A percentile compares a stretch with the other conserved stretches of the same genome.
These are phyloP conservation scores for Trichomonas gallinae DNA, from an alignment of 208 protist genomes.

Conservation along the genomic window DNA sequence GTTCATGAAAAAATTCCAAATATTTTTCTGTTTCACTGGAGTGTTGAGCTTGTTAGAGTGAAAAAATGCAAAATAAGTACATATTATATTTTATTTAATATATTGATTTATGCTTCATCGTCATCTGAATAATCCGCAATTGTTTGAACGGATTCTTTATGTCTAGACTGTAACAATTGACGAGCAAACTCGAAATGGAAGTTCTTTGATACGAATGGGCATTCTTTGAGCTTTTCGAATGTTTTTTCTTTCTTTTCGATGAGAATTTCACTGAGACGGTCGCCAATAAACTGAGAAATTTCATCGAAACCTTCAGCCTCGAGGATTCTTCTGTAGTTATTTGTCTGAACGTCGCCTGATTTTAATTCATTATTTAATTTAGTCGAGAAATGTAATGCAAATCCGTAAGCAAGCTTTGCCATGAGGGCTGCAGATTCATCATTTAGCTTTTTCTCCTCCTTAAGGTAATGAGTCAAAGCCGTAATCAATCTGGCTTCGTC, in stretches of 20 bases:
- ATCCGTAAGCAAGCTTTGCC: background rate
- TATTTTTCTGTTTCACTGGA: too few species aligned
- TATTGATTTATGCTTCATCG: background rate
- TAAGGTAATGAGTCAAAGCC: background rate
- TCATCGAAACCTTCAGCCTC: background rate
- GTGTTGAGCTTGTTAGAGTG: too few species aligned
- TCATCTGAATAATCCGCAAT: background rate
- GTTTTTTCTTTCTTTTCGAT: background rate
- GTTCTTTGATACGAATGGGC: background rate
- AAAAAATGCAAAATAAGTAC: too few species aligned
- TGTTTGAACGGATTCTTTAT: background rate
- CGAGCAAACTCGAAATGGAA: background rate
- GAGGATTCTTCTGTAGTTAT: background rate
- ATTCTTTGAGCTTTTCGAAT: background rate
- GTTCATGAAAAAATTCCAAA: too few species aligned
- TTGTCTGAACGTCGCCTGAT: background rate
- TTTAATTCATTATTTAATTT: background rate
- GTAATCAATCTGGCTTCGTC: background rate
- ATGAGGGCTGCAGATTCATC: background rate
- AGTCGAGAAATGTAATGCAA: background rate
- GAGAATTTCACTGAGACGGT: background rate
- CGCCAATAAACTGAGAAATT: background rate
- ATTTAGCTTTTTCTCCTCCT: background rate
- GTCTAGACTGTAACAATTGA: background rate
- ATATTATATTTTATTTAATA: background rate